Evolutionary conservation across 2,329 filamentous ascomycete species (phyloP), one percentile per base, ranked within the genome.

Genomic region (Graphilbum fragrans): DNA sequence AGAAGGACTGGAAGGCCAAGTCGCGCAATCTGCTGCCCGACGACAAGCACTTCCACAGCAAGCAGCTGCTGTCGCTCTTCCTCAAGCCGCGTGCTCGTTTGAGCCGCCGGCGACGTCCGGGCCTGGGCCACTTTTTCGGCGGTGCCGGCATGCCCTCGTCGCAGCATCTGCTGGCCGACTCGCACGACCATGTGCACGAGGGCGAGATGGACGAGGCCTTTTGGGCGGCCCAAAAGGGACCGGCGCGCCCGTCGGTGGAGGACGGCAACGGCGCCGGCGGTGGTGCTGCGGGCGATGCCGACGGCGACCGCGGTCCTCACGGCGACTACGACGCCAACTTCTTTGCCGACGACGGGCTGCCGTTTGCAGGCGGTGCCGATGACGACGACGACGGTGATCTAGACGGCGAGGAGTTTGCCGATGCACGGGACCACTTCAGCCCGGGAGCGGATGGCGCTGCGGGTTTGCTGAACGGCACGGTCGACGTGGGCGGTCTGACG

Each of bases 31-130:
- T 98, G 3, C 76, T 98, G 5, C 90, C 93, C 3, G 92, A 98
- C 55, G 92, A 98, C 63, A 95, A 95, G 61, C 88, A 96, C 58
- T 96, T 98, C 67, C 94, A 88, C 64, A 96, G 90, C 9, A 84
- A 83, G 55, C 86, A 94, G 49, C 69, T 98, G 1, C 69, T 96
- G 7, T 83, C 79, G 39, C 72, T 98, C 2, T 98, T 96, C 70
- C 70, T 96, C 22, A 98, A 98, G 59, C 92, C 92, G 22, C 94
- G 88, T 58, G 86, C 88, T 11, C 81, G 82, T 34, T 74, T 95
- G 60, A 79, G 82, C 35, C 75, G 78, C 43, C 74, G 79, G 37
- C 78, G 72, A 35, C 65, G 68, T 5, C 67, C 73, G 37, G 65
- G 66, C 27, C 64, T 62, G 41, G 64, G 64, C 32, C 10, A 57